Percentiles rank a stretch among this genome's conserved stretches.
Conservation (phyloP, 768 basidiomycete genomes). For the Hydnomerulius pinastri region DNA sequence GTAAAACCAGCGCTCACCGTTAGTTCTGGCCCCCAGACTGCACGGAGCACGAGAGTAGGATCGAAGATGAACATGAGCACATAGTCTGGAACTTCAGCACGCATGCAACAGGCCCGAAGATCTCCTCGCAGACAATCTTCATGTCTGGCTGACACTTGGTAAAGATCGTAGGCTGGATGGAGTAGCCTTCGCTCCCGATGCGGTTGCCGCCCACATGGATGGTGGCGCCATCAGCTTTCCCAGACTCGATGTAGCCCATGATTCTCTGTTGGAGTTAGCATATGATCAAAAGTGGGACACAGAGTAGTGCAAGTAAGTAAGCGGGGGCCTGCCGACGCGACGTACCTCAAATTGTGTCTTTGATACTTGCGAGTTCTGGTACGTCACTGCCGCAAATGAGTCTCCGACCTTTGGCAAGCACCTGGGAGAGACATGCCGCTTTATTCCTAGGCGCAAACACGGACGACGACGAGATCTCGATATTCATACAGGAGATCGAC, state of each 20-base stretch:
- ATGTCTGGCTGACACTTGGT: too few species aligned
- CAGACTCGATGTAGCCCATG: constrained; percentile 52
- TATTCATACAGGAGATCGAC: constrained; percentile 78
- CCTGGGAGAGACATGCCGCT: constrained; percentile 26
- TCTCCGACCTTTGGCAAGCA: constrained; percentile 41
- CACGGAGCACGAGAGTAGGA: not conserved
- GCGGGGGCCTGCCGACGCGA: too few species aligned
- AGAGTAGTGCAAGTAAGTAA: too few species aligned
- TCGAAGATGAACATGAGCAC: not conserved
- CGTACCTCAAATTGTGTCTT: constrained; percentile 49
- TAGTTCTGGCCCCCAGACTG: not conserved
- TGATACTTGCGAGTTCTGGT: constrained; percentile 51
- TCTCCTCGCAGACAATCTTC: too few species aligned
- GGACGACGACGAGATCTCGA: constrained; percentile 78
- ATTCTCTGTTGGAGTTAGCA: constrained; percentile 35
- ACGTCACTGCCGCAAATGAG: constrained; percentile 42
- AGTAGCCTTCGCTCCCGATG: constrained; percentile 45
- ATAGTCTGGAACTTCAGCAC: too few species aligned
- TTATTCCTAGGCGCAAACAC: constrained; percentile 50
- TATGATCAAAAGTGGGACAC: too few species aligned
- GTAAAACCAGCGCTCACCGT: too few species aligned
- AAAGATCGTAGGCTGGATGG: too few species aligned
- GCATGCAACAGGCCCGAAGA: too few species aligned
- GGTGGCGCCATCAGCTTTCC: constrained; percentile 50
- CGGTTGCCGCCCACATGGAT: constrained; percentile 46